Evolutionary conservation across 345 rosid genomes (phyloP).

Genomic region (Linum trigynum): DNA sequence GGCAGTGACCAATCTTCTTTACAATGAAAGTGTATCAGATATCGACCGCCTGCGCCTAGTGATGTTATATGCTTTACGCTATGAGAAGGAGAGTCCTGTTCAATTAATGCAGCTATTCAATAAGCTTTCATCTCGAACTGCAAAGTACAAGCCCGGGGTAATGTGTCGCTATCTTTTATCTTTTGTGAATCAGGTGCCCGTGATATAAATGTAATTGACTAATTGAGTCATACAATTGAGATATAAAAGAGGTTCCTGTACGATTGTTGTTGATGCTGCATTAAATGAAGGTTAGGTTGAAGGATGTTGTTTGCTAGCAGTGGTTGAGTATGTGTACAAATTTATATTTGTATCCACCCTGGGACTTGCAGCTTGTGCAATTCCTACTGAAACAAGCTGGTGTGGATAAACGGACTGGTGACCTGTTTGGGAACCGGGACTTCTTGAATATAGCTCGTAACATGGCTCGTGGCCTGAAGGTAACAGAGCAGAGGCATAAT

Average conservation of each 20-base stretch:
- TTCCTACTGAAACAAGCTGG: conserved; percentile 97
- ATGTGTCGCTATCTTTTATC: conserved; percentile 11
- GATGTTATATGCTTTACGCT: conserved; percentile 88
- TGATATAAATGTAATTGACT: background rate
- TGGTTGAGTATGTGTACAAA: background rate
- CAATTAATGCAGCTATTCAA: conserved; percentile 96
- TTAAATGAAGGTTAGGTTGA: no score
- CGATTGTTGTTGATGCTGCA: no score
- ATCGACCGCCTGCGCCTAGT: conserved; percentile 78
- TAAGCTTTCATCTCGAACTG: conserved; percentile 77
- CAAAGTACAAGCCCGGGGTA: conserved; percentile 97
- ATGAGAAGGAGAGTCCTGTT: conserved; percentile 96
- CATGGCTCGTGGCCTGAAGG: conserved; percentile 99
- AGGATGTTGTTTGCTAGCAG: no score
- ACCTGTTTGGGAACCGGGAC: conserved; percentile 93
- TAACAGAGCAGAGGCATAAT: conserved; percentile 17
- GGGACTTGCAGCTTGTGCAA: conserved; percentile 68
- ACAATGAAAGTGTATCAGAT: conserved; percentile 76
- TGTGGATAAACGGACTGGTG: conserved; percentile 83
- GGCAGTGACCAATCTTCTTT: conserved; percentile 87
- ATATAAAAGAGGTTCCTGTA: no score
- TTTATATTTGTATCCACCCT: conserved; percentile 16
- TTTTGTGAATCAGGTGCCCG: background rate
- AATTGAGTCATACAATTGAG: background rate
- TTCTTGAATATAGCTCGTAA: conserved; percentile 90